Base-by-base conservation (phyloP, 768 basidiomycete species). In the Tremella fuciformis region DNA sequence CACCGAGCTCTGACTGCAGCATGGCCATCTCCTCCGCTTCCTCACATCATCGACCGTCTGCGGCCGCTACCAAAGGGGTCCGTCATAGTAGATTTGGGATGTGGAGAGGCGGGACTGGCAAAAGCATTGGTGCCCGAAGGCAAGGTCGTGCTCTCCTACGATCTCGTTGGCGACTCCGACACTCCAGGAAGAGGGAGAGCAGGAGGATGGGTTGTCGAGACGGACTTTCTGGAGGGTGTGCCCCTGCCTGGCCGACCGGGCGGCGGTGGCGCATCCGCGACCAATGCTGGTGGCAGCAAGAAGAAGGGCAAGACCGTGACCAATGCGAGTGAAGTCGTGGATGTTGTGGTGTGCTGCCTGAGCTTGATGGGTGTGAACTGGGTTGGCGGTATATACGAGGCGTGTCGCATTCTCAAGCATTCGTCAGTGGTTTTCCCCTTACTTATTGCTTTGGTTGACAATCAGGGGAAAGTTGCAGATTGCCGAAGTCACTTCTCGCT, bases 361-460 rank as follows among this genome's bases (percentile, higher is more conserved):
- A 97, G 93, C 70, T 80, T 99, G 62, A 99, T 99, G 96, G 88
- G 89, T 29, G 88, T 86, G 15, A 97, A 99, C 73, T 99, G 96
- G 96, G 83, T 89, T n/a, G 82, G 81, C 46, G 90, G 90, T 67
- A 82, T 98, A 24, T 82, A 87, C 24, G 93, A 99, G 75, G 88
- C 89, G 8, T 89, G 89, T 84, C 81, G 96, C 64, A 83, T 98
- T 40, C 80, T 98, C 39, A 88, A 85, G 75, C 77, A 83, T n/a
- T 84, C 83, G 94, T 94, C 67, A 69, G 87, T 80, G 15, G 13
- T 44, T 22, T 3, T 24, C n/a, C 8, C 29, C 40, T 42, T 2
- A 7, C 42, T 46, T 22, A 15, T 41, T 15, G 22, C 15, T 9
- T 52, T 39, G 29, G 39, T 52, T 55, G 29, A 40, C 26, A 34